Evolutionary conservation across 2,329 filamentous ascomycete species (phyloP).

Genomic region (Verruconis gallopava): DNA sequence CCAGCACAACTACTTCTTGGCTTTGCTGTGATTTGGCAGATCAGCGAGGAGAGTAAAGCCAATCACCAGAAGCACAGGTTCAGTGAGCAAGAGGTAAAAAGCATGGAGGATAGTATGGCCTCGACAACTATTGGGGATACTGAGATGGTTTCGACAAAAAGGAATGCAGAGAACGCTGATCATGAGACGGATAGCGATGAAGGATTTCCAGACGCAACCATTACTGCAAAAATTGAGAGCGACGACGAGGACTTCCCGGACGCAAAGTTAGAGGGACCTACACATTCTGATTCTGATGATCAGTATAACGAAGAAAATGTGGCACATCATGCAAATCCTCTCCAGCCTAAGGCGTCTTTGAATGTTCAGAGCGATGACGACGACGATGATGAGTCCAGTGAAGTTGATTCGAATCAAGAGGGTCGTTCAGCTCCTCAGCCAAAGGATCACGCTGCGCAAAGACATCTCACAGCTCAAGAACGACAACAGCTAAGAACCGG

Average conservation of each 20-base stretch:
- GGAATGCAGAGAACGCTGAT: slow-evolving; percentile 23
- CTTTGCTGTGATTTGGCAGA: slow-evolving; percentile 74
- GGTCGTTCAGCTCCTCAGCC: no score
- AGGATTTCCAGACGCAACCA: slow-evolving; percentile 14
- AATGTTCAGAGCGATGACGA: slow-evolving; percentile 11
- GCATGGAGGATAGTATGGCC: slow-evolving; percentile 1
- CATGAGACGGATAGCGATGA: slow-evolving; percentile 14
- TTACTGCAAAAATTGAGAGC: slow-evolving; percentile 12
- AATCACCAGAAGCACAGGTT: slow-evolving; percentile 66
- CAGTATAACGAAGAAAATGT: slow-evolving; percentile 25
- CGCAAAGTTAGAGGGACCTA: background rate
- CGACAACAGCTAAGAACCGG: slow-evolving; percentile 26
- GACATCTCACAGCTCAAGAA: slow-evolving; percentile 27
- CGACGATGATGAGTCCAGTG: slow-evolving; percentile 13
- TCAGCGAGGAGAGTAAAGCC: slow-evolving; percentile 75
- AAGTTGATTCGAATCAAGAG: slow-evolving; percentile 6
- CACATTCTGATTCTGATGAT: slow-evolving; percentile 12
- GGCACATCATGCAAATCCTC: slow-evolving; percentile 12
- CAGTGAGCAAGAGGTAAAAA: slow-evolving; percentile 23
- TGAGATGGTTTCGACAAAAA: slow-evolving; percentile 19
- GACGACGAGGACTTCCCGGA: slow-evolving; percentile 15
- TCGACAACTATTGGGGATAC: slow-evolving; percentile 16
- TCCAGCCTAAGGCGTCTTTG: slow-evolving; percentile 6
- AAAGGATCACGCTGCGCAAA: no score
- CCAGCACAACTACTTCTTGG: slow-evolving; percentile 80